Conservation (phyloP, 495 filamentous ascomycete genomes). For the Jackrogersella multiformis region DNA sequence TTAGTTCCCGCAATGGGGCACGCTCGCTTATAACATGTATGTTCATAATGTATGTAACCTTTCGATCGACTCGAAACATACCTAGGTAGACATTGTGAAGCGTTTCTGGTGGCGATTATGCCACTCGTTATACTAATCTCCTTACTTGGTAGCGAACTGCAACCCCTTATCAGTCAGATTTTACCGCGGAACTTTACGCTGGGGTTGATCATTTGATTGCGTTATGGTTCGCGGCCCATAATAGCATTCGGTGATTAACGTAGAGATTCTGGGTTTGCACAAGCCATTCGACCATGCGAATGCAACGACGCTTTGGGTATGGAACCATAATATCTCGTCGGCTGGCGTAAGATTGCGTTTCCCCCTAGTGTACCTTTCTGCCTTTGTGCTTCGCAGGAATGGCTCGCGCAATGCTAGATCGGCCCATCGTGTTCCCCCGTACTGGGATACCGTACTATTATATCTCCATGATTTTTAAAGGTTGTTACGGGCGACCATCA, state of each 20-base stretch:
- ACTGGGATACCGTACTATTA: neutral
- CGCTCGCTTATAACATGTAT: too few species aligned
- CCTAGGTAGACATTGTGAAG: neutral
- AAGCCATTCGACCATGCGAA: neutral
- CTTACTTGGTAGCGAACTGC: neutral
- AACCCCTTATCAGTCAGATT: neutral
- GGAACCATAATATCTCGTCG: neutral
- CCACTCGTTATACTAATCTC: neutral
- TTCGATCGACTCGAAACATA: too few species aligned
- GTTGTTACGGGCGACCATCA: neutral
- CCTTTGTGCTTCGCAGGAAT: neutral
- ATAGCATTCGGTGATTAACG: neutral
- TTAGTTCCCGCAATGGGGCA: neutral
- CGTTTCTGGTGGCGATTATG: slow-evolving; percentile 7
- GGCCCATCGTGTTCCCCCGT: neutral
- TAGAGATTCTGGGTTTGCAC: slow-evolving; percentile 11
- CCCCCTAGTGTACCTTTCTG: neutral
- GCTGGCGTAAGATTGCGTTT: slow-evolving; percentile 6
- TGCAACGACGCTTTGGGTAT: neutral
- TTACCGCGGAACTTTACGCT: neutral
- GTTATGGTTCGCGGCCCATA: slow-evolving; percentile 1
- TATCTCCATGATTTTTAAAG: neutral
- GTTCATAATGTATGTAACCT: too few species aligned
- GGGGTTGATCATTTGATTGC: neutral
- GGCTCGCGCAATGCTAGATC: slow-evolving; percentile 9